Percentiles rank a stretch among this genome's conserved stretches.
Conservation (phyloP, 257 asterid genomes). For the Dorcoceras hygrometricum region DNA sequence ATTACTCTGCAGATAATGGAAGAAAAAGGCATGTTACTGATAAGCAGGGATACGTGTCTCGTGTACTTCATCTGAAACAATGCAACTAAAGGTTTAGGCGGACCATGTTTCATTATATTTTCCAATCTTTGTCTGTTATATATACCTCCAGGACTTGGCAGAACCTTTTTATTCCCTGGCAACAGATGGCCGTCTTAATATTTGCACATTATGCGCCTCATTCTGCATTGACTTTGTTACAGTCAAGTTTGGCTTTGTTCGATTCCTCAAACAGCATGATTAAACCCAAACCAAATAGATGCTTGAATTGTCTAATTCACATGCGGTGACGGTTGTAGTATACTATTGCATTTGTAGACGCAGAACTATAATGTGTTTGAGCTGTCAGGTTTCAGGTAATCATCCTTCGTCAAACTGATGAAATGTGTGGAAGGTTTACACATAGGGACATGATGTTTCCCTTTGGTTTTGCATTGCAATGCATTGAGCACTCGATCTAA, state of each 20-base stretch:
- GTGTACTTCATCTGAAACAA: slow-evolving; percentile 29
- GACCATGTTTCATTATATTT: neutral
- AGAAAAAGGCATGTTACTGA: slow-evolving; percentile 51
- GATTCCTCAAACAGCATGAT: too few relatives aligned
- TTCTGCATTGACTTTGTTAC: neutral
- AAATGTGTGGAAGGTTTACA: neutral
- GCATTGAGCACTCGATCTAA: neutral
- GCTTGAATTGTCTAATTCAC: too few relatives aligned
- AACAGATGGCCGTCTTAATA: neutral
- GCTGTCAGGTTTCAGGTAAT: neutral
- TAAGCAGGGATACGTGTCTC: slow-evolving; percentile 36
- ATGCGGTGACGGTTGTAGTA: too few relatives aligned
- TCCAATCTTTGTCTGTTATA: neutral
- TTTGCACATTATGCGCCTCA: neutral
- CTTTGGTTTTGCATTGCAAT: neutral
- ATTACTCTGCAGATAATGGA: slow-evolving; percentile 58
- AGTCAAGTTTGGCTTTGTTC: neutral
- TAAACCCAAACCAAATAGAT: too few relatives aligned
- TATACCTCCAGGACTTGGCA: neutral
- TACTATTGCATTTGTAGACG: neutral
- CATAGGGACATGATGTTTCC: too few relatives aligned
- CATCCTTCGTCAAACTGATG: neutral
- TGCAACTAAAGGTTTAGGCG: neutral
- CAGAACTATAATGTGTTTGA: neutral
- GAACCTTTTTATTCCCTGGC: neutral